These are phyloP conservation scores for Articulospora tetracladia DNA, from an alignment of 495 filamentous ascomycete genomes.

Conservation along the genomic window DNA sequence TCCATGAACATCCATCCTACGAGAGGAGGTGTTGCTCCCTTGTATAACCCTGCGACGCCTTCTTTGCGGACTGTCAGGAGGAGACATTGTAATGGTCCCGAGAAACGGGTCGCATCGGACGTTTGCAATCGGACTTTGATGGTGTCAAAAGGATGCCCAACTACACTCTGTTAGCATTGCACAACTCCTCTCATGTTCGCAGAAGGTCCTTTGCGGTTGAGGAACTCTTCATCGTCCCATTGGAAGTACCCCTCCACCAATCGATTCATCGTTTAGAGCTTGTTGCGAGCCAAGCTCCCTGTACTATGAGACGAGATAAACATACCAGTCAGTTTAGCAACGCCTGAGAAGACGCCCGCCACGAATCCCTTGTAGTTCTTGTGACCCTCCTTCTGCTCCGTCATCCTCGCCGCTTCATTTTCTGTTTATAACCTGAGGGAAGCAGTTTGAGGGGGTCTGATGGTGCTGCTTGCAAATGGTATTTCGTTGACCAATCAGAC, in stretches of 20 bases:
- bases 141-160: conserved; percentile 76
- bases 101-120: conserved; percentile 70
- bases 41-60: conserved; percentile 76
- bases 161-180: conserved; percentile 22
- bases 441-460: not conserved
- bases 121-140: conserved; percentile 96
- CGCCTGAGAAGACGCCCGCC: conserved; percentile 87
- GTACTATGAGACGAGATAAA: conserved; percentile 1
- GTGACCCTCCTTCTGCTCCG: conserved; percentile 18
- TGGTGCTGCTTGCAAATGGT: not conserved
- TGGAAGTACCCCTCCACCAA: not conserved
- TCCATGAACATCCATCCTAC: conserved; percentile 99
- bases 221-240: too few relatives aligned
- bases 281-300: not conserved
- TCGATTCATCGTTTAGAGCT: not conserved
- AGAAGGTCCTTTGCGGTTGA: not conserved
- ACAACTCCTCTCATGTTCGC: not conserved
- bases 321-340: conserved; percentile 83
- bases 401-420: conserved; percentile 16
- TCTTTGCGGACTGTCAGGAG: conserved; percentile 77
- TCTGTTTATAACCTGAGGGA: not conserved
- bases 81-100: conserved; percentile 82
- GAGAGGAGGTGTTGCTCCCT: conserved; percentile 84
- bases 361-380: conserved; percentile 86
- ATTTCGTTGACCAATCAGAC: not conserved